These are phyloP conservation scores for Aspergillus niger DNA, from an alignment of 2,329 filamentous ascomycete genomes.

Conservation along the genomic window DNA sequence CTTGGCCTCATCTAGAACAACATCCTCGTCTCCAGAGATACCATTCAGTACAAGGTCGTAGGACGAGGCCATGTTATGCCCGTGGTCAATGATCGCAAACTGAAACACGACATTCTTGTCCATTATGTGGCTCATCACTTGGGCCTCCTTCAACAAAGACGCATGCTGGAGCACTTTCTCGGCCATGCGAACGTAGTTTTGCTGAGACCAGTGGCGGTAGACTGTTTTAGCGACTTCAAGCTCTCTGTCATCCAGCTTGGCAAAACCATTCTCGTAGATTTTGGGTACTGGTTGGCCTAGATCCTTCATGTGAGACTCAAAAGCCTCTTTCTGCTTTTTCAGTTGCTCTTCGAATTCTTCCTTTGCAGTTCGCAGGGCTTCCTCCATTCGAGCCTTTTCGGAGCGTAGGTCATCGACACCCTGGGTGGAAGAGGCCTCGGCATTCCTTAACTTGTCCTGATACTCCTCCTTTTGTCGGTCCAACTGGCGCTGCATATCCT, in stretches of 20 bases:
- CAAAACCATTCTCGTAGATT: conserved; percentile 46
- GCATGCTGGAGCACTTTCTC: conserved; percentile 89
- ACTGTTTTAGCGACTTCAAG: conserved; percentile 68
- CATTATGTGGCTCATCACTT: conserved; percentile 96
- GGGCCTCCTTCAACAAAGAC: conserved; percentile 86
- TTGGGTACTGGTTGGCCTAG: conserved; percentile 63
- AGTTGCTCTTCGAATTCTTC: conserved; percentile 87
- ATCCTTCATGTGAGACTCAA: conserved; percentile 80
- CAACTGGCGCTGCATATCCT: conserved; percentile 80
- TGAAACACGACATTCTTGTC: conserved; percentile 92
- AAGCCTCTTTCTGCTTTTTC: conserved; percentile 78
- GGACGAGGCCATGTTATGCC: conserved; percentile 85
- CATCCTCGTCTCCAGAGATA: conserved; percentile 81
- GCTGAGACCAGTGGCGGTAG: conserved; percentile 74
- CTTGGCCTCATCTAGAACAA: conserved; percentile 73
- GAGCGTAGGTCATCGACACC: conserved; percentile 81
- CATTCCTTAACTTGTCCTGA: conserved; percentile 72
- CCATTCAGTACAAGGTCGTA: conserved; percentile 97
- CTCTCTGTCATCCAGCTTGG: conserved; percentile 69
- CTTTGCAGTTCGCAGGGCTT: conserved; percentile 74
- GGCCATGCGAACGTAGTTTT: conserved; percentile 90
- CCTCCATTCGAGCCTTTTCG: conserved; percentile 84
- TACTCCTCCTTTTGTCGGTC: conserved; percentile 84
- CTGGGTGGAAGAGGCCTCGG: conserved; percentile 68
- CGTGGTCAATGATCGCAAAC: conserved; percentile 86